These are phyloP conservation scores for Xylariomycetidae sp. DNA, from an alignment of 2,329 filamentous ascomycete species.

Conservation along the genomic window DNA sequence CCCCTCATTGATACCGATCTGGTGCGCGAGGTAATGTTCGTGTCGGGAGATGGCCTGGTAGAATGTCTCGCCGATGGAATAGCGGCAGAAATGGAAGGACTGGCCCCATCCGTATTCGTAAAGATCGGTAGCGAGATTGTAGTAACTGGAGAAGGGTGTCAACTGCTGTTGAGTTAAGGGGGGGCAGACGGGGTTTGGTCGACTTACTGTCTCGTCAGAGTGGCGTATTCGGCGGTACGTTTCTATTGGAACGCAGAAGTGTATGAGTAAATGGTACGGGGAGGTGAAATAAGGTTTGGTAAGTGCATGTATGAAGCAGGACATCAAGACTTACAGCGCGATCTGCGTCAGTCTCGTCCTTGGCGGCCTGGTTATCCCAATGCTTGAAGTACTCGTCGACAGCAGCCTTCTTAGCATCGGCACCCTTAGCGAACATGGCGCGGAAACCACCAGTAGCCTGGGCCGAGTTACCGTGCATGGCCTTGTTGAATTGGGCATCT, in stretches of 20 bases:
- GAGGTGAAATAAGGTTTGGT: slow-evolving; percentile 2
- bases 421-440: slow-evolving; percentile 82
- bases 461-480: slow-evolving; percentile 71
- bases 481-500: slow-evolving; percentile 88
- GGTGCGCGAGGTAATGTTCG: slow-evolving; percentile 93
- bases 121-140: slow-evolving; percentile 92
- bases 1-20: slow-evolving; percentile 77
- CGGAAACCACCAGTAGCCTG: slow-evolving; percentile 67
- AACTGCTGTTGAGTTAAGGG: no score
- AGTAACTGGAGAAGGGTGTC: slow-evolving; percentile 63
- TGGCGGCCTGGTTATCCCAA: slow-evolving; percentile 80
- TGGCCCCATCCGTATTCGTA: slow-evolving; percentile 98
- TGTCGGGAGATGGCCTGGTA: slow-evolving; percentile 89
- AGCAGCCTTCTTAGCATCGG: slow-evolving; percentile 69
- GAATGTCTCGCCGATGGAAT: slow-evolving; percentile 81
- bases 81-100: slow-evolving; percentile 97
- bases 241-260: slow-evolving; percentile 46
- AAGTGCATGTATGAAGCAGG: neutral
- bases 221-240: slow-evolving; percentile 84
- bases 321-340: slow-evolving; percentile 59
- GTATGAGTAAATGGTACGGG: slow-evolving; percentile 3
- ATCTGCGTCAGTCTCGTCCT: slow-evolving; percentile 75
- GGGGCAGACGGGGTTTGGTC: no score
- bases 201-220: slow-evolving; percentile 82
- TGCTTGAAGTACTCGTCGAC: slow-evolving; percentile 95